phyloP scores from a whole-genome alignment of 2,329 filamentous ascomycete species.

The Cercospora sp. region DNA sequence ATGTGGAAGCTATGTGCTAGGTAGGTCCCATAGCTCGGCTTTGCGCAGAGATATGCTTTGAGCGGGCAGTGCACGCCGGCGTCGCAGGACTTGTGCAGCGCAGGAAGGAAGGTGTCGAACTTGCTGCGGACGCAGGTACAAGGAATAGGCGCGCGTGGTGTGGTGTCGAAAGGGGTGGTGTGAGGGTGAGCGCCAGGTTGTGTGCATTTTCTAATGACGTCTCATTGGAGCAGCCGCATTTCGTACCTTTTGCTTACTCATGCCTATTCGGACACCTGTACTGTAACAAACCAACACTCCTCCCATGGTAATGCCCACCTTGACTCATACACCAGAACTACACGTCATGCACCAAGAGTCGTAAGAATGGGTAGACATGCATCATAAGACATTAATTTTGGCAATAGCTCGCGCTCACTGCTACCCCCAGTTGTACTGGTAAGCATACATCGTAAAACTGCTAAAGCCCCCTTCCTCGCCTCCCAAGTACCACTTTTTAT shows the following conservation, averaged over 20 bases:
- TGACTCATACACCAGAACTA: not conserved
- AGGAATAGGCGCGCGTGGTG: not conserved
- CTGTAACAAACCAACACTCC: not conserved
- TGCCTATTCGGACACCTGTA: not conserved
- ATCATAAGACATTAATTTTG: not conserved
- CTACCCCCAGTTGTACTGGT: constrained; percentile 5
- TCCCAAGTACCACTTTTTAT: constrained; percentile 3
- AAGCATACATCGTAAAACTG: constrained; percentile 10
- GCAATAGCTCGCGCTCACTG: not conserved
- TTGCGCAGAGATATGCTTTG: not conserved
- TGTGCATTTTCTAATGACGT: constrained; percentile 2
- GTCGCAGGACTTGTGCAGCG: not conserved
- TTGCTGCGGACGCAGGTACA: not conserved
- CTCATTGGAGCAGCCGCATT: not conserved
- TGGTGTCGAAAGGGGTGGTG: not conserved
- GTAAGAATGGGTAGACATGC: not conserved
- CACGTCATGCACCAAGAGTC: not conserved
- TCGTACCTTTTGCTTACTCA: constrained; percentile 3
- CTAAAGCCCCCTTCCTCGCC: not conserved
- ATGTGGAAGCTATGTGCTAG: constrained; percentile 4
- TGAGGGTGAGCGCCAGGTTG: not conserved
- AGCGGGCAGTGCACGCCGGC: not conserved
- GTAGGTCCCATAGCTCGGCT: constrained; percentile 4
- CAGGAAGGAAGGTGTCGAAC: not conserved
- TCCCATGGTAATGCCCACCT: not conserved